Conservation (phyloP, 371 early-diverging fungal species). For the Apophysomyces trapeziformis region DNA sequence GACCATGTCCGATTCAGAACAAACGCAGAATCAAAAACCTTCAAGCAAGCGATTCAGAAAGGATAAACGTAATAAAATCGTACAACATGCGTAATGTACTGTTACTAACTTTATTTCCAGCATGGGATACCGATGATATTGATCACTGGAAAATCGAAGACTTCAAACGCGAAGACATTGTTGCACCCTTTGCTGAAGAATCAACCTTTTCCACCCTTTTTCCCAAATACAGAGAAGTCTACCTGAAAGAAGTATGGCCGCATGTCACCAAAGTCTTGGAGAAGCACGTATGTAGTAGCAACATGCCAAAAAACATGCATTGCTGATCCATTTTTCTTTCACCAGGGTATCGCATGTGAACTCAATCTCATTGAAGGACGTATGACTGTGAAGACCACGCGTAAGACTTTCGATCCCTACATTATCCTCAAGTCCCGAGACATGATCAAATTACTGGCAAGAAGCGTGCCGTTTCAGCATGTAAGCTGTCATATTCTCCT, state of each 20-base stretch:
- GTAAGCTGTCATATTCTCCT: constrained; percentile 39
- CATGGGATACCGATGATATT: constrained; percentile 95
- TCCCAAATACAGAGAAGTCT: constrained; percentile 98
- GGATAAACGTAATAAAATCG: constrained; percentile 39
- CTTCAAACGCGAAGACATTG: constrained; percentile 84
- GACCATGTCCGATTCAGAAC: constrained; percentile 11
- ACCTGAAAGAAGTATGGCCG: constrained; percentile 96
- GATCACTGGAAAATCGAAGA: constrained; percentile 95
- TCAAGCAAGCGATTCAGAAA: constrained; percentile 44
- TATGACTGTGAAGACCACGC: constrained; percentile 98
- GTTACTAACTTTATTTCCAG: constrained; percentile 35
- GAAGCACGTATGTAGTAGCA: constrained; percentile 60
- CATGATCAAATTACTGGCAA: constrained; percentile 92
- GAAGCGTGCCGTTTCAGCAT: constrained; percentile 96
- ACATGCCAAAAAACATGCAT: not conserved
- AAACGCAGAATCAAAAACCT: not conserved
- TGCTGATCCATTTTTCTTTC: not conserved
- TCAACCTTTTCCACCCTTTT: constrained; percentile 98
- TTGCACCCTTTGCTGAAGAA: constrained; percentile 91
- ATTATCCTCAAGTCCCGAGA: constrained; percentile 97
- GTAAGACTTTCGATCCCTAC: constrained; percentile 98
- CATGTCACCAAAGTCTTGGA: constrained; percentile 90
- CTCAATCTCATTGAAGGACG: constrained; percentile 96
- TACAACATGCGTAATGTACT: not conserved
- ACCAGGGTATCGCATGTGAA: constrained; percentile 88